These are phyloP conservation scores for Xanthoconium separans DNA, from an alignment of 1,284 basidiomycete species.

Conservation along the genomic window DNA sequence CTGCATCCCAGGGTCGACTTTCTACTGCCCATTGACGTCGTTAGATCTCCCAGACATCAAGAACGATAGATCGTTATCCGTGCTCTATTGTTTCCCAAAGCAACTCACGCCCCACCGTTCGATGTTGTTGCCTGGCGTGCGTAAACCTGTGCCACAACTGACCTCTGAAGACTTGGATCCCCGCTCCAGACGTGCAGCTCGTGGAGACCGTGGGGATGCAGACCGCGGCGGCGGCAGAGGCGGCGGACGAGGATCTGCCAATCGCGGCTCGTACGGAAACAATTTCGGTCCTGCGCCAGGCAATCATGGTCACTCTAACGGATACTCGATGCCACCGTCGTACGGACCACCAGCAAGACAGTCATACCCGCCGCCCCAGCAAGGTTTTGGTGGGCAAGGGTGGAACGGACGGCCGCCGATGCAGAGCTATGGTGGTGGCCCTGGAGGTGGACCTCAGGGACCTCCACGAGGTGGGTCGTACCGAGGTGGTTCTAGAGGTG, in stretches of 20 bases:
- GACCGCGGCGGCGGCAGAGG: slow-evolving; percentile 43
- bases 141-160: slow-evolving; percentile 61
- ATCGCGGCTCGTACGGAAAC: slow-evolving; percentile 34
- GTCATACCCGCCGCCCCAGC: slow-evolving; percentile 19
- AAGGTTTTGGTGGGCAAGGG: slow-evolving; percentile 34
- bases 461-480: slow-evolving; percentile 26
- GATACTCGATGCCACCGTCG: slow-evolving; percentile 18
- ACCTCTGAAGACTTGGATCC: slow-evolving; percentile 73
- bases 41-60: slow-evolving; percentile 74
- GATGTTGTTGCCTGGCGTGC: slow-evolving; percentile 76
- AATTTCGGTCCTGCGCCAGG: slow-evolving; percentile 25
- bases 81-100: slow-evolving; percentile 86
- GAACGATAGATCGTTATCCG: slow-evolving; percentile 86
- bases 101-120: slow-evolving; percentile 87
- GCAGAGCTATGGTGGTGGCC: slow-evolving; percentile 24
- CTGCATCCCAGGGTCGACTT: slow-evolving; percentile 91
- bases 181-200: slow-evolving; percentile 40
- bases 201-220: slow-evolving; percentile 40
- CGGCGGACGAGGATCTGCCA: slow-evolving; percentile 36
- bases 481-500: slow-evolving; percentile 27
- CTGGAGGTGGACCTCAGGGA: slow-evolving; percentile 25
- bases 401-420: slow-evolving; percentile 31
- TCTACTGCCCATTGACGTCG: slow-evolving; percentile 70
- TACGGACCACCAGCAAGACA: slow-evolving; percentile 25
- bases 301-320: slow-evolving; percentile 16